Evolutionary conservation across 306 rosid genomes (phyloP).

Genomic region (Malus asiatica): DNA sequence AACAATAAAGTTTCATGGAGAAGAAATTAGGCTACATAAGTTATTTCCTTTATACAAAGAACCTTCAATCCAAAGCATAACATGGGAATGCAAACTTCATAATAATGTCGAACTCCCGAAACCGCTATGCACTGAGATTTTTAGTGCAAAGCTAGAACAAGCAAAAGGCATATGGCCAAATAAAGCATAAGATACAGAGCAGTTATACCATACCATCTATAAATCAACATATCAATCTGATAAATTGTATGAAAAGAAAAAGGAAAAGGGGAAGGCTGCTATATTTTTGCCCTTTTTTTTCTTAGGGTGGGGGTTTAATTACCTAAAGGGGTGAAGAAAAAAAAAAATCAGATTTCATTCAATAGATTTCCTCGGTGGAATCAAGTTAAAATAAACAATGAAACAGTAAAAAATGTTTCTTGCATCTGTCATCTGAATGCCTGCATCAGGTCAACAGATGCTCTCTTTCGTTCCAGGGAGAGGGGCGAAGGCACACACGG

Average conservation of each 20-base stretch:
- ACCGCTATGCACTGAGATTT: background rate
- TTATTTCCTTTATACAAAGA: conserved; percentile 1
- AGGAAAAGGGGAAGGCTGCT: background rate
- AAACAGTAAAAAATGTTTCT: conserved; percentile 13
- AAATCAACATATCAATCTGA: conserved; percentile 5
- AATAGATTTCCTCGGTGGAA: conserved; percentile 13
- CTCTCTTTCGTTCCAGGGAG: conserved; percentile 41
- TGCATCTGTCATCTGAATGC: conserved; percentile 11
- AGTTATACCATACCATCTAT: background rate
- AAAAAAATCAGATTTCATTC: conserved; percentile 14
- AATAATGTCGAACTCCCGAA: conserved; percentile 5
- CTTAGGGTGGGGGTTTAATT: background rate
- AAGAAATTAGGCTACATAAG: background rate
- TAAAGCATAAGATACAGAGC: background rate
- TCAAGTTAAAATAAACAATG: conserved; percentile 18
- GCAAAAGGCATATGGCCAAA: background rate
- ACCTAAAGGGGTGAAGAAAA: background rate
- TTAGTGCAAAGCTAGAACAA: background rate
- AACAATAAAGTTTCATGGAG: background rate
- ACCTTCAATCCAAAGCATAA: conserved; percentile 3
- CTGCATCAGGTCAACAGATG: conserved; percentile 45
- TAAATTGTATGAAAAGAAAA: background rate
- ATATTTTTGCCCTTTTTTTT: background rate
- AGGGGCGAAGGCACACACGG: conserved; percentile 49
- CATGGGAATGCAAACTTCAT: conserved; percentile 1